phyloP scores from a whole-genome alignment of 1,284 basidiomycete genomes.

The Inonotus hispidus region DNA sequence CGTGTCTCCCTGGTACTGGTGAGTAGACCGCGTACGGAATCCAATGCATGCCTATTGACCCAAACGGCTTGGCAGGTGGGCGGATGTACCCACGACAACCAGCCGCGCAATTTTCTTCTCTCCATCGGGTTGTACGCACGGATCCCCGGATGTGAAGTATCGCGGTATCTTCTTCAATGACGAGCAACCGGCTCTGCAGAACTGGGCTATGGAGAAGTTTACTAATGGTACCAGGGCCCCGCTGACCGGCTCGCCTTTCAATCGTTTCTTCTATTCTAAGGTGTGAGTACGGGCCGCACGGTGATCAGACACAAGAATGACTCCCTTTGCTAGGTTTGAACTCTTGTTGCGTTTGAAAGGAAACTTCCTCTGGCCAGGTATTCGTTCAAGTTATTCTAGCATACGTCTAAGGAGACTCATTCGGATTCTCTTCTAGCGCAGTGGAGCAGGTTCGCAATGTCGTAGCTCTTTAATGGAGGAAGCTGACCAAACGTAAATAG shows the following conservation, averaged over 20 bases:
- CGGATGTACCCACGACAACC: conserved; percentile 51
- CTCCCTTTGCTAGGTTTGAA: conserved; percentile 43
- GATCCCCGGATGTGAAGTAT: conserved; percentile 64
- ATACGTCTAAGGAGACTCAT: neutral
- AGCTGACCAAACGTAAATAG: conserved; percentile 29
- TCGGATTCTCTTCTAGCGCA: neutral
- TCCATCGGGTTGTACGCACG: conserved; percentile 52
- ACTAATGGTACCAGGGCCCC: conserved; percentile 55
- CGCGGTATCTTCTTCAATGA: conserved; percentile 65
- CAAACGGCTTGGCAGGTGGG: conserved; percentile 40
- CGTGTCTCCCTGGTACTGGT: conserved; percentile 67
- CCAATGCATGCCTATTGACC: neutral
- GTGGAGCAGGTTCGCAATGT: neutral
- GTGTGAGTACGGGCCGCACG: conserved; percentile 22
- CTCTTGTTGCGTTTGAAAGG: conserved; percentile 62
- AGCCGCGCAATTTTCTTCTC: conserved; percentile 46
- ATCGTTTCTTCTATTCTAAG: conserved; percentile 58
- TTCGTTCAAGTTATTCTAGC: conserved; percentile 12
- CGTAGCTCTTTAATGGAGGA: neutral
- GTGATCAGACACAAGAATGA: neutral
- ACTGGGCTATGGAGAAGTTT: conserved; percentile 54
- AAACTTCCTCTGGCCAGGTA: conserved; percentile 68
- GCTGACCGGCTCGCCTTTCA: conserved; percentile 50
- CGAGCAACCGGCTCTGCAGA: conserved; percentile 55
- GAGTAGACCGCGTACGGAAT: conserved; percentile 21